Conservation (phyloP, 768 basidiomycete species). For the Lactarius deliciosus region DNA sequence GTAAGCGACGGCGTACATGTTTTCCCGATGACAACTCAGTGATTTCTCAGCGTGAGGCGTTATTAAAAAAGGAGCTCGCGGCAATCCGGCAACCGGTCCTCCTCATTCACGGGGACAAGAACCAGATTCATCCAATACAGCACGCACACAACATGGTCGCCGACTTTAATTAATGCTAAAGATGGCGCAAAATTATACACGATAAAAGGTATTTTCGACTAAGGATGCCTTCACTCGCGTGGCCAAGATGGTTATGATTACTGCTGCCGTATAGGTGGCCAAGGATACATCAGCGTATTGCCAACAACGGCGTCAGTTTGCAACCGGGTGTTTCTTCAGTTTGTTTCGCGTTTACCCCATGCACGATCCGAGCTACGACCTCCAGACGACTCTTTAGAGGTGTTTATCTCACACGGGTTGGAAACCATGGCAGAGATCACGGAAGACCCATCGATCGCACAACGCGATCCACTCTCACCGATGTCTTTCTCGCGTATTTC, state of each 20-base stretch:
- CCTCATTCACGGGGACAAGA: slow-evolving; percentile 28
- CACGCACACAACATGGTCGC: slow-evolving; percentile 25
- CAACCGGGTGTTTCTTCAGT: slow-evolving; percentile 30
- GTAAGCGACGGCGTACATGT: slow-evolving; percentile 3
- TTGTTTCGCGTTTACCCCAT: slow-evolving; percentile 28
- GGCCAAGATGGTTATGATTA: neutral
- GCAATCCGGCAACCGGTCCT: slow-evolving; percentile 25
- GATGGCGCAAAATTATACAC: slow-evolving; percentile 23
- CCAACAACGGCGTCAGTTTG: slow-evolving; percentile 30
- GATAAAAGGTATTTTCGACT: slow-evolving; percentile 16
- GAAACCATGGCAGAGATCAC: slow-evolving; percentile 13
- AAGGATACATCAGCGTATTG: slow-evolving; percentile 28
- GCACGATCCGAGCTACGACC: slow-evolving; percentile 17
- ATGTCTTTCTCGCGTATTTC: slow-evolving; percentile 28
- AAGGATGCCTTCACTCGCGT: neutral
- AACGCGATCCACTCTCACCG: slow-evolving; percentile 21
- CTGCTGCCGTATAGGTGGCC: slow-evolving; percentile 18
- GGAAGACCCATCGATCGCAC: slow-evolving; percentile 17
- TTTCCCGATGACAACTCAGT: neutral
- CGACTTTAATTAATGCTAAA: slow-evolving; percentile 19
- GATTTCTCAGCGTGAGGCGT: slow-evolving; percentile 14
- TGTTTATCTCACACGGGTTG: slow-evolving; percentile 15
- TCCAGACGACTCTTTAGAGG: slow-evolving; percentile 11
- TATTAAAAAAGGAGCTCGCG: slow-evolving; percentile 21
- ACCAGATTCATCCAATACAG: slow-evolving; percentile 27